Evolutionary conservation across 768 basidiomycete species (phyloP).

Genomic region (Glaciozyma martinii): DNA sequence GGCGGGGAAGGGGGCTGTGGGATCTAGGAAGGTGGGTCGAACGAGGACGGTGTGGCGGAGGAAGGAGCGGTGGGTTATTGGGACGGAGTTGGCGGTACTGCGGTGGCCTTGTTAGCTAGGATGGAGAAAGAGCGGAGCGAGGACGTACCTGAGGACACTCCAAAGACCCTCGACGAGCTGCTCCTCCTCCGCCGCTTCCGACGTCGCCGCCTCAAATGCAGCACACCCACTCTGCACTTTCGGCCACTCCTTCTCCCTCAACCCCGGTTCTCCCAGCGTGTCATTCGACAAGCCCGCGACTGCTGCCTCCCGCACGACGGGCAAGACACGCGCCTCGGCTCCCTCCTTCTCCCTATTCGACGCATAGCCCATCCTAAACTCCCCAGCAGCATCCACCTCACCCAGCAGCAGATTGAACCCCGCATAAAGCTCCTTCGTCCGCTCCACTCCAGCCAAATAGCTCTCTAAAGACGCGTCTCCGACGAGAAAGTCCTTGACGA

Average conservation of each 20-base stretch:
- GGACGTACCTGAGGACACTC: slow-evolving; percentile 33
- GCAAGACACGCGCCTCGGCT: slow-evolving; percentile 16
- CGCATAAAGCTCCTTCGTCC: slow-evolving; percentile 34
- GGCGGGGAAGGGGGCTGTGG: slow-evolving; percentile 6
- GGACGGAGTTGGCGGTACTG: slow-evolving; percentile 7
- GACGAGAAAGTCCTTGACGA: slow-evolving; percentile 37
- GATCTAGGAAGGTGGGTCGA: slow-evolving; percentile 21
- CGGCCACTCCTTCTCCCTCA: slow-evolving; percentile 35
- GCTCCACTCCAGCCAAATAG: slow-evolving; percentile 30
- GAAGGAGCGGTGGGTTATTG: slow-evolving; percentile 15
- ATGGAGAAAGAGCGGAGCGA: neutral
- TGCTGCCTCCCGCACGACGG: slow-evolving; percentile 35
- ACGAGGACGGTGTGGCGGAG: slow-evolving; percentile 30
- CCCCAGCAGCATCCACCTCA: slow-evolving; percentile 16
- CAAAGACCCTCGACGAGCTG: slow-evolving; percentile 26
- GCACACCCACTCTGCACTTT: slow-evolving; percentile 24
- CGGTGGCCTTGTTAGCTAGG: neutral
- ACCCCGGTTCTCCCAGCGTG: slow-evolving; percentile 17
- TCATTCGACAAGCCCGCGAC: slow-evolving; percentile 25
- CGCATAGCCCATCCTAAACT: slow-evolving; percentile 9
- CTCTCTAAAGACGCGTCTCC: slow-evolving; percentile 13
- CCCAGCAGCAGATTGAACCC: slow-evolving; percentile 42
- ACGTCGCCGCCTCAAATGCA: no score
- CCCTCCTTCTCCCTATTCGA: slow-evolving; percentile 5
- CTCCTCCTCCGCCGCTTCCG: no score